A percentile compares a stretch with the other conserved stretches of the same genome.
Evolutionary conservation across 805 yeast genomes (phyloP).

Genomic region (Zygosaccharomyces siamensis): DNA sequence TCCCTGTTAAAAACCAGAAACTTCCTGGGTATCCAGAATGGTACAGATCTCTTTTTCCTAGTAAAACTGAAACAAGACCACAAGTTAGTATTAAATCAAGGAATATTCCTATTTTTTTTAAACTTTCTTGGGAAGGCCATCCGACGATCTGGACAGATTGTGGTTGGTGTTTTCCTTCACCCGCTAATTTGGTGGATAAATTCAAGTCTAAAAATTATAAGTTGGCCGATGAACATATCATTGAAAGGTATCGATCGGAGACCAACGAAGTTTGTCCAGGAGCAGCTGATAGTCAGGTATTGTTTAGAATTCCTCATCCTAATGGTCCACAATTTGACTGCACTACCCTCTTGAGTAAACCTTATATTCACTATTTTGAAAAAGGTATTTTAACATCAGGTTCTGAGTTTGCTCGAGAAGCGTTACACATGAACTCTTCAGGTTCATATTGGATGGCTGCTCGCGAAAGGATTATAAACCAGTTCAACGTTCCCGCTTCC

Average conservation of each 20-base stretch:
- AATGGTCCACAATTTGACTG: constrained; percentile 74
- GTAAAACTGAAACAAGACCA: constrained; percentile 39
- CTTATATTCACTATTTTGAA: constrained; percentile 67
- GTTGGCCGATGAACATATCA: constrained; percentile 21
- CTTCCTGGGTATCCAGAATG: constrained; percentile 91
- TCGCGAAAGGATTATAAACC: constrained; percentile 75
- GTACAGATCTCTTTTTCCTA: constrained; percentile 60
- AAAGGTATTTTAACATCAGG: constrained; percentile 67
- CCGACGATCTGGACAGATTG: constrained; percentile 78
- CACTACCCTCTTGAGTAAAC: constrained; percentile 71
- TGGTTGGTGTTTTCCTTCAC: constrained; percentile 88
- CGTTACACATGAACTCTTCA: constrained; percentile 67
- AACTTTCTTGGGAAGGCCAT: constrained; percentile 76
- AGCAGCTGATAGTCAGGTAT: constrained; percentile 15
- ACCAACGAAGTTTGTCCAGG: constrained; percentile 14
- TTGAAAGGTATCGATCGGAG: constrained; percentile 11
- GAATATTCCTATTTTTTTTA: constrained; percentile 67
- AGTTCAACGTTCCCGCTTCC: constrained; percentile 68
- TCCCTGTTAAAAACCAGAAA: constrained; percentile 65
- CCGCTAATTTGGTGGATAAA: constrained; percentile 25
- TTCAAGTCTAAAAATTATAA: constrained; percentile 37
- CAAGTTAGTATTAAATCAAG: constrained; percentile 68
- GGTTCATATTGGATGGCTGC: constrained; percentile 93
- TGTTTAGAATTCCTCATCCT: constrained; percentile 82
- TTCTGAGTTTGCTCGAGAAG: constrained; percentile 67